These are phyloP conservation scores for Groenewaldozyma auringiensis DNA, from an alignment of 1,139 yeast genomes.

Conservation along the genomic window DNA sequence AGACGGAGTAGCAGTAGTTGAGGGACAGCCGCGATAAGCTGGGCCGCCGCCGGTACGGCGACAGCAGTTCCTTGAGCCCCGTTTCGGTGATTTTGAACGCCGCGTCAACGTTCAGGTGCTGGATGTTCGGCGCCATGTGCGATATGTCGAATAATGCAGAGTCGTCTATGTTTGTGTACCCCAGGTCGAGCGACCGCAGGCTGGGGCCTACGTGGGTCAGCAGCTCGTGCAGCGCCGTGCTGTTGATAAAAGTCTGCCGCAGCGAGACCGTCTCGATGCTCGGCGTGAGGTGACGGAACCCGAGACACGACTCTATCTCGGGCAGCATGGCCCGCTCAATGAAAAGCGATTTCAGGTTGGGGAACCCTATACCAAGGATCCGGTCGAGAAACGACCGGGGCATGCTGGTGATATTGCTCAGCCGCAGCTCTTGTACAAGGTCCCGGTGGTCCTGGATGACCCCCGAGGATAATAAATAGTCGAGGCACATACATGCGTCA, in stretches of 20 bases:
- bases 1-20: neutral
- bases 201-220: constrained; percentile 7
- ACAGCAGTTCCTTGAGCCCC: constrained; percentile 9
- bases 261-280: constrained; percentile 8
- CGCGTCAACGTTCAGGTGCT: constrained; percentile 10
- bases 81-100: constrained; percentile 10
- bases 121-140: constrained; percentile 7
- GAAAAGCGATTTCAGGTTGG: neutral
- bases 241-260: constrained; percentile 12
- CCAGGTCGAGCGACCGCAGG: constrained; percentile 11
- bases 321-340: neutral
- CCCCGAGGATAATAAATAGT: neutral
- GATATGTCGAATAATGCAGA: constrained; percentile 7
- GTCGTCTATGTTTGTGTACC: constrained; percentile 14
- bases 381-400: neutral
- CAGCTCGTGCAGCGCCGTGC: constrained; percentile 6
- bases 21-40: constrained; percentile 1
- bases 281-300: neutral
- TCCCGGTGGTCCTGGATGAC: neutral
- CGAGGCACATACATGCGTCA: neutral
- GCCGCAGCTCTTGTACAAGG: neutral
- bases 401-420: neutral
- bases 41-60: constrained; percentile 4
- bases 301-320: neutral
- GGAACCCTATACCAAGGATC: neutral